Percentiles rank a stretch among this genome's conserved stretches.
Evolutionary conservation across 202 grass and related monocot species (phyloP).

Genomic region (Eragrostis tef): DNA sequence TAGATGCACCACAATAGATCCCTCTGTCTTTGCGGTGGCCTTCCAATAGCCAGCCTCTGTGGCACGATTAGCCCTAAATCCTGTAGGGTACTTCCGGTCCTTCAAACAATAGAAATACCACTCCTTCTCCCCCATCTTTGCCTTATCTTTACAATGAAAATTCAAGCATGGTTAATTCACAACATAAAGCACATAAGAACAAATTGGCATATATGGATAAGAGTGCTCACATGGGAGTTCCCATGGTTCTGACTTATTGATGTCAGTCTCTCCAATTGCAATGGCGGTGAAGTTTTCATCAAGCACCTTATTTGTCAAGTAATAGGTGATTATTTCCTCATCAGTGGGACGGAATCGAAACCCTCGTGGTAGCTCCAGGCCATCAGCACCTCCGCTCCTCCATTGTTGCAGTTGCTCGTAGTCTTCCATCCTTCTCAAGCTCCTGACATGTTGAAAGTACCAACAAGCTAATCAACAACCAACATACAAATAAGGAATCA

Average conservation of each 20-base stretch:
- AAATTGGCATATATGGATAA: not conserved
- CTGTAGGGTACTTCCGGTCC: conserved; percentile 78
- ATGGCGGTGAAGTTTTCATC: conserved; percentile 29
- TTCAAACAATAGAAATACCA: conserved; percentile 76
- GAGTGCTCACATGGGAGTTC: no score
- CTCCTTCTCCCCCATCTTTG: conserved; percentile 78
- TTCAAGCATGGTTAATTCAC: conserved; percentile 48
- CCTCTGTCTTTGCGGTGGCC: conserved; percentile 75
- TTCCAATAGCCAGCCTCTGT: conserved; percentile 74
- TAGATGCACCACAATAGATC: conserved; percentile 30
- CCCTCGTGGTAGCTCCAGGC: conserved; percentile 31
- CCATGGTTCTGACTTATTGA: conserved; percentile 54
- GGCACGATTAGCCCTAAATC: conserved; percentile 69
- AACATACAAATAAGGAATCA: conserved; percentile 7
- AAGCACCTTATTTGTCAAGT: conserved; percentile 52
- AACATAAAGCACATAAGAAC: not conserved
- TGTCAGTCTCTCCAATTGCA: conserved; percentile 44
- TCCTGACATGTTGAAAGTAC: not conserved
- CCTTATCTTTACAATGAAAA: conserved; percentile 56
- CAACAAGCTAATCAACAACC: not conserved
- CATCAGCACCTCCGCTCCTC: not conserved
- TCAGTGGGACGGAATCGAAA: conserved; percentile 58
- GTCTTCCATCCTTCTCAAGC: conserved; percentile 21
- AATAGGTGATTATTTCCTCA: conserved; percentile 55
- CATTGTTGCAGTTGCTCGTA: not conserved